Conservation (phyloP, 306 rosid genomes). For the Vigna mungo region DNA sequence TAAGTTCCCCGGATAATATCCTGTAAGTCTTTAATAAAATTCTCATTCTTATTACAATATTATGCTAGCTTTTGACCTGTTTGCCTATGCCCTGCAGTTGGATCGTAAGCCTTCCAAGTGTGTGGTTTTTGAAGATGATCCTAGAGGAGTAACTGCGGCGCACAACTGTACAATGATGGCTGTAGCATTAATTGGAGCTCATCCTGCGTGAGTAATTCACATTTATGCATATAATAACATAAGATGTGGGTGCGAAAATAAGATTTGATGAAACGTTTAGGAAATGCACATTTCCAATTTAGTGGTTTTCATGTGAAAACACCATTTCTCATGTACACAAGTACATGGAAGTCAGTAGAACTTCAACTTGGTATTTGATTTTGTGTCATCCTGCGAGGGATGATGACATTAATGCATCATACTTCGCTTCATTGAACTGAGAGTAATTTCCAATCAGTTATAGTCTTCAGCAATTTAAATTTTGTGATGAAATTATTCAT, state of each 20-base stretch:
- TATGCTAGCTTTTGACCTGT: conserved; percentile 35
- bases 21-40: conserved; percentile 3
- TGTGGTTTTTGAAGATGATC: conserved; percentile 97
- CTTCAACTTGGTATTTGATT: not conserved
- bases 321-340: not conserved
- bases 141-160: conserved; percentile 96
- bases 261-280: conserved; percentile 11
- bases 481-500: conserved; percentile 21
- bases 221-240: conserved; percentile 16
- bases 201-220: conserved; percentile 79
- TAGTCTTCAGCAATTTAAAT: not conserved
- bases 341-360: not conserved
- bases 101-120: conserved; percentile 97
- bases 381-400: conserved; percentile 6
- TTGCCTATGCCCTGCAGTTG: conserved; percentile 61
- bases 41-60: conserved; percentile 14
- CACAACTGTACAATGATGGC: conserved; percentile 99
- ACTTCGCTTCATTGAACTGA: conserved; percentile 19
- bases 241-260: conserved; percentile 15
- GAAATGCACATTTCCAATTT: conserved; percentile 21
- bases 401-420: not conserved
- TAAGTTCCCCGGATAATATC: not conserved
- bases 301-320: conserved; percentile 13
- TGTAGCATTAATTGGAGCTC: conserved; percentile 83
- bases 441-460: conserved; percentile 23